Base-by-base conservation (phyloP, 139 green algal species). In the Edaphochlamys debaryana region DNA sequence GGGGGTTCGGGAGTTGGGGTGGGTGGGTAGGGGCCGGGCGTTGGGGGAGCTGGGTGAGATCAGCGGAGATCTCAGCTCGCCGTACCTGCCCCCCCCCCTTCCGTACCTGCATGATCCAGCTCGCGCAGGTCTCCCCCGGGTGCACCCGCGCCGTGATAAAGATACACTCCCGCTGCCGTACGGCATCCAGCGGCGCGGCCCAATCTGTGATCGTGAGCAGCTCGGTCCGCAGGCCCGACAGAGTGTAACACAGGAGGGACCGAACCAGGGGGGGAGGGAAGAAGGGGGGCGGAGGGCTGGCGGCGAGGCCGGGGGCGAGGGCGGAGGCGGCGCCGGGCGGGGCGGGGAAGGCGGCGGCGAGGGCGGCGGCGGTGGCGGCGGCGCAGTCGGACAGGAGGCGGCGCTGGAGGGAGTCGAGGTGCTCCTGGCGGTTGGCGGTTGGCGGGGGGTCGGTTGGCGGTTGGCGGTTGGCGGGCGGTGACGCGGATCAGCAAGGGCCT, bases 121-220 rank as follows among this genome's bases (percentile, higher is more conserved):
- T 93, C 23, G 92, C 90, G 72, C 93, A 94, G 41, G 85, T 94
- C 80, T 96, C 94, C n/a, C 94, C 94, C 5, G 94, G 93, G 69
- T 96, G 94, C 64, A 96, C 94, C 22, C 94, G 77, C 19, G 86
- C 92, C 19, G 87, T 94, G 62, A 93, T 66, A 48, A 90, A 77
- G n/a, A 92, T 85, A 36, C 56, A 81, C 56, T 91, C 86, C 32
- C 89, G 67, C 64, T 87, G 73, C 20, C 62, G 34, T 32, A 90
- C 50, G 67, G 72, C 68, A 34, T 90, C 79, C 52, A 80, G 75
- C 30, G 83, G 67, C 11, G 80, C 76, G 15, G 4, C 34, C 58
- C 88, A 91, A 73, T 94, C 89, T 17, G 91, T 91, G 60, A 94
- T 82, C 48, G 91, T 94, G 15, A 94, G 58, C 70, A 92, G 38